Base-by-base conservation (phyloP, 371 early-diverging fungal genomes). In the Capillidium heterosporum region DNA sequence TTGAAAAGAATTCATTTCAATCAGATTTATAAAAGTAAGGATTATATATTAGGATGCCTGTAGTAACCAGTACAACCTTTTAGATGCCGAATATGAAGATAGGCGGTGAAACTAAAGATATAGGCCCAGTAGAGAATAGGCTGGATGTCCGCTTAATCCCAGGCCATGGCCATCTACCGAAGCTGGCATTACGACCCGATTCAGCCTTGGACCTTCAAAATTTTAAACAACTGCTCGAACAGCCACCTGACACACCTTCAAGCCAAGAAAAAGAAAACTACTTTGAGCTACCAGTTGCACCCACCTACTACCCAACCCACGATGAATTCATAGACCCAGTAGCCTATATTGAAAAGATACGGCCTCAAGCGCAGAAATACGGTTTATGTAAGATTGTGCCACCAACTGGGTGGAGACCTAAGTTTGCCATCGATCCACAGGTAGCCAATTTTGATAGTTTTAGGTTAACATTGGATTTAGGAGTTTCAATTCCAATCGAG, bases 351-450 rank as follows among this genome's bases (percentile, higher is more conserved):
- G 81, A 84, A 47, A 71, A 67, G 56, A 94, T 96, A 60, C 74
- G 82, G 39, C 66, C 74, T 21, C 74, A 82, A 62, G 95, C 83
- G 40, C 88, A 89, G 65, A 59, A 74, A 58, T 78, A 76, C 32
- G 97, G 97, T 24, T 82, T 95, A 58, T 78, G 84, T 61, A 96
- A 96, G 69, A 85, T 96, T 60, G 77, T 93, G 32, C 97, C 97
- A 47, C 95, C 97, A 8, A 63, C 60, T 27, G 76, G 74, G 19
- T 96, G 90, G 81, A 74, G 74, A 35, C 89, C 92, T 53, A 75
- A 75, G 11, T 93, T 94, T 69, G 68, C 80, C 27, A 65, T 94
- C 43, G 89, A 95, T 58, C 81, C 86, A 32, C 72, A 86, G 80
- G 91, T 88, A 70, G 17, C 51, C 58, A 51, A 63, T 44, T 60